Base-by-base conservation (phyloP, 805 yeast species). In the Candida suzukii region DNA sequence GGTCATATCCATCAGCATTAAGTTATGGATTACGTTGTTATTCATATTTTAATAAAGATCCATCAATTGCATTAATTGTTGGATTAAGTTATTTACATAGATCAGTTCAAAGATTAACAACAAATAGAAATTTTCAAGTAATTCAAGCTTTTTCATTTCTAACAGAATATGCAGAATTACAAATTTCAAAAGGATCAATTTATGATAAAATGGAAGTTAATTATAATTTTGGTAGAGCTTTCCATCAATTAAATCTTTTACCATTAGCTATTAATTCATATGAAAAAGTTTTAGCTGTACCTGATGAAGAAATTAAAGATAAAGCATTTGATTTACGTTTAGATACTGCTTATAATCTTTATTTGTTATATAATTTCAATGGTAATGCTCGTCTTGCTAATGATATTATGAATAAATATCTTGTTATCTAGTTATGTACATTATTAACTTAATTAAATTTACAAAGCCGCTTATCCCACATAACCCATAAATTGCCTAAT, bases 331-430 rank as follows among this genome's bases (percentile, higher is more conserved):
- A 82, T 56, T 54, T 90, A 45, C 78, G 73, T 58, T 63, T 66
- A 49, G 95, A 87, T 48, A 85, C 96, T 0, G 97, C 97, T 1
- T 88, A 90, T 55, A 91, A 91, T 54, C 64, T 88, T 50, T 71
- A 80, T 26, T 68, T 82, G 51, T 83, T 91, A 20, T 91, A 87
- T 60, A 79, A 78, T 43, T 67, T 74, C 48, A 81, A 81, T 55
- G 95, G 95, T 4, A 90, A 90, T 54, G 64, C 76, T 12, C 63
- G 63, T 41, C 65, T 81, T 34, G 90, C 96, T 0, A 70, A 76
- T 41, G 61, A 65, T 30, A 57, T 90, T 18, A 78, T 87, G 63
- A 83, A 81, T 40, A 63, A 71, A 54, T 82, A 84, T 58, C 65
- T 91, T 37, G 55, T 47, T 30, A 46, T 60, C 16, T 58, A 38